Evolutionary conservation across 2,329 filamentous ascomycete species (phyloP), one percentile per base, ranked within the genome.

Genomic region (Calonectria henricotiae): DNA sequence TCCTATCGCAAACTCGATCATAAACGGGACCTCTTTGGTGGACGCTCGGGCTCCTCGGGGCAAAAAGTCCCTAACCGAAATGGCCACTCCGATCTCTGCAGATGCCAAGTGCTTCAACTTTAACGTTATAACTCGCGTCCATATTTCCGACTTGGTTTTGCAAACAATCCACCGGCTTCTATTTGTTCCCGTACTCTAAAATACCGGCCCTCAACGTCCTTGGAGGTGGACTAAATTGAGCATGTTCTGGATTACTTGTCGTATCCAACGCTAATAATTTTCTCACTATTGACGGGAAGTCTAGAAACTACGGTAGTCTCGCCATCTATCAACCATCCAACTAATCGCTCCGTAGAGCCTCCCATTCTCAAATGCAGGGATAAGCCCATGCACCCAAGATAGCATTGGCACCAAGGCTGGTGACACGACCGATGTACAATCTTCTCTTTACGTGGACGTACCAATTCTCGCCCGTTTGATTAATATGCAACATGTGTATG

Each of bases 1-100:
- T 9, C 5, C 6, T 25, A 5, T 2, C 3, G 1, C 2, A 2
- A 4, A 2, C 0, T 12, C 0, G 1, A 7, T 4, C 3, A 30
- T 3, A 15, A n/a, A 20, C 30, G 32, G 15, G 27, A 5, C 47
- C 27, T 8, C 27, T 27, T 0, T 15, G 4, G 4, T 17, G 27
- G 41, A 23, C 17, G 47, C 30, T 35, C 17, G 35, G 30, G 17
- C 49, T n/a, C 11, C 4, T 55, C 51, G 51, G 51, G 20, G 30
- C 4, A 55, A 55, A 23, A 39, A 25, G 25, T 55, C 51, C 51
- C 20, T 32, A 55, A 55, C 11, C 12, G 51, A 32, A 4, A 55
- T 37, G n/a, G 32, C 13, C 20, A 9, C 25, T 37, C 11, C 51
- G 32, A 32, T 55, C 51, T 25, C 51, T 32, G 51, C 51, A 55